These are phyloP conservation scores for Ballota nigra DNA, from an alignment of 257 asterid genomes.

Conservation along the genomic window DNA sequence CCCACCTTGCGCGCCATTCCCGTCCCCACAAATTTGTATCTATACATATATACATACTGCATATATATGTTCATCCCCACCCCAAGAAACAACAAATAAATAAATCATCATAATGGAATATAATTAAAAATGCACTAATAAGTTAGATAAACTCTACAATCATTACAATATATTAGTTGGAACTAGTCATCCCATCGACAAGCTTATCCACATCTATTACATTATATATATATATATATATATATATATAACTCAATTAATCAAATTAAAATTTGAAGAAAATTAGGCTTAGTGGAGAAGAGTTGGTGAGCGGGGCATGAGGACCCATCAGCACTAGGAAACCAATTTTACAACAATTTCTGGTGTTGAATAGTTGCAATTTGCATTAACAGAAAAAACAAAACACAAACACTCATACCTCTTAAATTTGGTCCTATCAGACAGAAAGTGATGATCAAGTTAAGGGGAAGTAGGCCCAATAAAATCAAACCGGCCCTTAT, in stretches of 20 bases:
- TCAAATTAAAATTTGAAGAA: background rate
- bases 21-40: background rate
- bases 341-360: too few species aligned
- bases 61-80: background rate
- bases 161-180: background rate
- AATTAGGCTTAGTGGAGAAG: conserved; percentile 4
- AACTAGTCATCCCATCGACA: background rate
- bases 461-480: conserved; percentile 9
- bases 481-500: conserved; percentile 23
- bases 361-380: background rate
- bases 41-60: too few species aligned
- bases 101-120: background rate
- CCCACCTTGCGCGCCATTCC: background rate
- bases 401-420: background rate
- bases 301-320: background rate
- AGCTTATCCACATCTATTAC: background rate
- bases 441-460: conserved; percentile 6
- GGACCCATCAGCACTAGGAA: conserved; percentile 5
- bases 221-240: too few species aligned
- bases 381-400: background rate
- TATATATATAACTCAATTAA: background rate
- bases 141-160: background rate
- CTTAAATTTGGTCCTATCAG: conserved; percentile 1
- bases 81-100: background rate
- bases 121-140: too few species aligned